Conservation (phyloP, 2,329 filamentous ascomycete genomes). For the Cordyceps militaris region DNA sequence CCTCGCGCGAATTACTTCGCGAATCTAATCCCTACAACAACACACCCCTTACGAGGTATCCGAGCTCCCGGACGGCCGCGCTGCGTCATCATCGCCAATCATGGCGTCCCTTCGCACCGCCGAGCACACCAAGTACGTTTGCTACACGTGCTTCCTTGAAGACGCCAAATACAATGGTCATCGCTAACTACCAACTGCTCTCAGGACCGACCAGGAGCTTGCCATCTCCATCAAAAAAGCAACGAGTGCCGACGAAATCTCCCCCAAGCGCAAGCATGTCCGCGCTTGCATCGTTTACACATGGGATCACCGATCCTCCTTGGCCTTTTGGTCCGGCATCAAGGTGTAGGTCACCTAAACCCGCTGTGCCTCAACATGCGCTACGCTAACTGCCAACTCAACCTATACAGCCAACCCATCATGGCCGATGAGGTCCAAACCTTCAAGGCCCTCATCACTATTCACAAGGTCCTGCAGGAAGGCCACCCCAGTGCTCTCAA, state of each 20-base stretch:
- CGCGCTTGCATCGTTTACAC: slow-evolving; percentile 97
- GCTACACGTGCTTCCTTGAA: not conserved
- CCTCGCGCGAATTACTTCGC: not conserved
- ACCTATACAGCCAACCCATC: slow-evolving; percentile 70
- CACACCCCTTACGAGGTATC: slow-evolving; percentile 10
- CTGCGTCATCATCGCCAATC: slow-evolving; percentile 5
- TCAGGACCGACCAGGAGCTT: slow-evolving; percentile 62
- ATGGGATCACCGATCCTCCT: slow-evolving; percentile 95
- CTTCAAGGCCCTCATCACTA: slow-evolving; percentile 94
- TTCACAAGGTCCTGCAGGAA: slow-evolving; percentile 96
- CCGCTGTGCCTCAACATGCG: not conserved
- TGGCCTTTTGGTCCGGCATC: slow-evolving; percentile 95
- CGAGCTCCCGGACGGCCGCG: slow-evolving; percentile 8
- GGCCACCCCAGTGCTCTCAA: slow-evolving; percentile 81
- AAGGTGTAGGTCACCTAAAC: slow-evolving; percentile 68
- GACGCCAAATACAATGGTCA: too few species aligned
- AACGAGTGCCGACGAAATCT: slow-evolving; percentile 60
- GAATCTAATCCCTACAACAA: not conserved
- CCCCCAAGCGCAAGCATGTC: slow-evolving; percentile 83
- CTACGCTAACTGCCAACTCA: not conserved
- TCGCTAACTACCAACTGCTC: not conserved
- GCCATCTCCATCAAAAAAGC: slow-evolving; percentile 65
- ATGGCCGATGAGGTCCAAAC: slow-evolving; percentile 97
- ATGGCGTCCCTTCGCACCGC: slow-evolving; percentile 13
- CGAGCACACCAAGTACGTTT: slow-evolving; percentile 13